phyloP scores from a whole-genome alignment of 2,329 filamentous ascomycete genomes.

The Knufia petricola region DNA sequence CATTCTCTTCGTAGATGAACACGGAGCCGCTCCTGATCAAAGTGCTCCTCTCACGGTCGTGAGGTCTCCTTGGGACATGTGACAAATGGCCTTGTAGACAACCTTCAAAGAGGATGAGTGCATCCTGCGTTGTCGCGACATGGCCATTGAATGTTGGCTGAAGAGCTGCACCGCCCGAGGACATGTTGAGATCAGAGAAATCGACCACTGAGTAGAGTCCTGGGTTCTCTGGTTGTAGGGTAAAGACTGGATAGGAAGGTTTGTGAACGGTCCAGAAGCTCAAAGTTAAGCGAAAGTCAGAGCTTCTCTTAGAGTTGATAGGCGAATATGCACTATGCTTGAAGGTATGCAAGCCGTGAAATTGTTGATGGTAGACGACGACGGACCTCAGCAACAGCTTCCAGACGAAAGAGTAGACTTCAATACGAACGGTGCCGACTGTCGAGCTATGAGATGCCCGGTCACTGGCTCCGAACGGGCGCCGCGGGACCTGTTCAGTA shows the following conservation, averaged over 20 bases:
- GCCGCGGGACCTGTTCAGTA: background rate
- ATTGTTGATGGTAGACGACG: background rate
- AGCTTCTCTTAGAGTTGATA: constrained; percentile 10
- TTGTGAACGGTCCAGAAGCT: constrained; percentile 8
- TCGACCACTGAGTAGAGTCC: background rate
- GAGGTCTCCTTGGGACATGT: constrained; percentile 73
- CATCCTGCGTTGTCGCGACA: constrained; percentile 62
- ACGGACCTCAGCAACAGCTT: background rate
- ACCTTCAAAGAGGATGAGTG: constrained; percentile 69
- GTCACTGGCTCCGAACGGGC: background rate
- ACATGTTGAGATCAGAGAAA: constrained; percentile 15
- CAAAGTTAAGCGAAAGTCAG: constrained; percentile 11
- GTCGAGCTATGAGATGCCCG: constrained; percentile 1
- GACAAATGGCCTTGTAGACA: constrained; percentile 60
- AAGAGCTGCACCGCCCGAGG: constrained; percentile 37
- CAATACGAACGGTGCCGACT: background rate
- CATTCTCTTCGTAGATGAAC: constrained; percentile 86
- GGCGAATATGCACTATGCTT: constrained; percentile 1
- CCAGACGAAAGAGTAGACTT: background rate
- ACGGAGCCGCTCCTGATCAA: constrained; percentile 77
- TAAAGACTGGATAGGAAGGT: constrained; percentile 6
- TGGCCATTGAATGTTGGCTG: constrained; percentile 59
- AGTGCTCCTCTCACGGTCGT: constrained; percentile 68
- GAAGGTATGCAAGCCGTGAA: background rate
- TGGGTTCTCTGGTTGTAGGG: background rate